Evolutionary conservation across 306 rosid species (phyloP).

Genomic region (Heteromeles arbutifolia): DNA sequence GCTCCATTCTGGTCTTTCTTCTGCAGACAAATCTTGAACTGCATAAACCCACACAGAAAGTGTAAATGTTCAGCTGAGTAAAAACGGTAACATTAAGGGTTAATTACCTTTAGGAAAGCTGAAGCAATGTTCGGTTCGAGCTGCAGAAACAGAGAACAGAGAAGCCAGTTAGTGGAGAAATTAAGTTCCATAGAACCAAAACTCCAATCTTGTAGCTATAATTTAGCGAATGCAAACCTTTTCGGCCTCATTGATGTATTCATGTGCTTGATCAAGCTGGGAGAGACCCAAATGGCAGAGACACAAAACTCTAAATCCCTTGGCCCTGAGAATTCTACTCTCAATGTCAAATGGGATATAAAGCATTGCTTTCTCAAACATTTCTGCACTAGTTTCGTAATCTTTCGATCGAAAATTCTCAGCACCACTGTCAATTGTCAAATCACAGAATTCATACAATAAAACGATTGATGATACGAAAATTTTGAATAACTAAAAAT

Average conservation of each 20-base stretch:
- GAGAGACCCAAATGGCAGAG: slow-evolving; percentile 87
- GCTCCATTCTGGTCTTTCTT: slow-evolving; percentile 67
- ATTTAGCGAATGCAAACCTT: slow-evolving; percentile 44
- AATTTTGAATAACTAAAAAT: background rate
- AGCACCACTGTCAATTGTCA: slow-evolving; percentile 50
- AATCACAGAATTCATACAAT: background rate
- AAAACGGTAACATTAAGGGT: background rate
- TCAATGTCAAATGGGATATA: slow-evolving; percentile 69
- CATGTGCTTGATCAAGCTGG: slow-evolving; percentile 79
- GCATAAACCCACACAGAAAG: slow-evolving; percentile 20
- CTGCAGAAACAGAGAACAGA: slow-evolving; percentile 44
- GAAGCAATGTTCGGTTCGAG: slow-evolving; percentile 82
- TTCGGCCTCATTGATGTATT: slow-evolving; percentile 82
- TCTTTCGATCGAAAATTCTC: slow-evolving; percentile 75
- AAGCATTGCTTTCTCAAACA: slow-evolving; percentile 93
- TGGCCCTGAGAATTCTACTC: slow-evolving; percentile 64
- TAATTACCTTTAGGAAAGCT: slow-evolving; percentile 77
- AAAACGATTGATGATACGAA: background rate
- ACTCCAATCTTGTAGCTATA: slow-evolving; percentile 8
- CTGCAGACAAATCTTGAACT: slow-evolving; percentile 90
- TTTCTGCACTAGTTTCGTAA: slow-evolving; percentile 74
- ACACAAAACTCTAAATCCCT: slow-evolving; percentile 85
- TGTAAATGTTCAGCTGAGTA: background rate
- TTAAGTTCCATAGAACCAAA: background rate
- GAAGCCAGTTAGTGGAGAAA: background rate